A percentile compares a stretch with the other conserved stretches of the same genome.
phyloP scores from a whole-genome alignment of 768 basidiomycete species.

The Brasilioporus rufonigricans region DNA sequence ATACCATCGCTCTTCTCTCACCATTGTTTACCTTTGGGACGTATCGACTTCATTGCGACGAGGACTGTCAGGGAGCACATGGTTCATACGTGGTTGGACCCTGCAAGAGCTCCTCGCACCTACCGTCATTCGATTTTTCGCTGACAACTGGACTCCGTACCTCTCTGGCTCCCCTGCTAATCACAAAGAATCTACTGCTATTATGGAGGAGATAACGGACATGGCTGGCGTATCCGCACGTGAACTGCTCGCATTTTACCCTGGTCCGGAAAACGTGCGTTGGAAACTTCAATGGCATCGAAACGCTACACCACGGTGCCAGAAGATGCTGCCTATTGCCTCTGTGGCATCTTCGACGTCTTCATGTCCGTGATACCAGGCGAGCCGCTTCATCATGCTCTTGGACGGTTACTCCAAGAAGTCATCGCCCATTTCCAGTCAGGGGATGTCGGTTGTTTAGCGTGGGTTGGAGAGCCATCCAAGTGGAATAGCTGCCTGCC shows the following conservation, averaged over 20 bases:
- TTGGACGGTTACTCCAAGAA: constrained; percentile 3
- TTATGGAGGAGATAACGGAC: not conserved
- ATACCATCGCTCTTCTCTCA: constrained; percentile 5
- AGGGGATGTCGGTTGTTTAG: not conserved
- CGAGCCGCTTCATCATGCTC: not conserved
- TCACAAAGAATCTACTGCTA: constrained; percentile 6
- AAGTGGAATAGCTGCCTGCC: constrained; percentile 2
- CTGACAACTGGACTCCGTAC: constrained; percentile 9
- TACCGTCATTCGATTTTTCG: not conserved
- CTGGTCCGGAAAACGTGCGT: not conserved
- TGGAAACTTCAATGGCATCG: constrained; percentile 12
- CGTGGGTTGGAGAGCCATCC: constrained; percentile 1
- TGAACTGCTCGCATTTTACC: not conserved
- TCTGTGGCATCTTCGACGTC: constrained; percentile 3
- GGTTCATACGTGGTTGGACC: constrained; percentile 11
- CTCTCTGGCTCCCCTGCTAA: not conserved
- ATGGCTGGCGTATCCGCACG: not conserved
- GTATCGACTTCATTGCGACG: not conserved
- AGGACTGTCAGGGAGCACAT: not conserved
- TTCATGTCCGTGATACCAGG: constrained; percentile 1
- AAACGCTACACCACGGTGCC: not conserved
- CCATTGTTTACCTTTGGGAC: constrained; percentile 7
- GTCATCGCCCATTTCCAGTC: constrained; percentile 4
- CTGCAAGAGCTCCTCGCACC: constrained; percentile 14
- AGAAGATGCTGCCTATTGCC: constrained; percentile 2